Evolutionary conservation across 805 yeast genomes (phyloP).

Genomic region (Komagataella pseudopastoris): DNA sequence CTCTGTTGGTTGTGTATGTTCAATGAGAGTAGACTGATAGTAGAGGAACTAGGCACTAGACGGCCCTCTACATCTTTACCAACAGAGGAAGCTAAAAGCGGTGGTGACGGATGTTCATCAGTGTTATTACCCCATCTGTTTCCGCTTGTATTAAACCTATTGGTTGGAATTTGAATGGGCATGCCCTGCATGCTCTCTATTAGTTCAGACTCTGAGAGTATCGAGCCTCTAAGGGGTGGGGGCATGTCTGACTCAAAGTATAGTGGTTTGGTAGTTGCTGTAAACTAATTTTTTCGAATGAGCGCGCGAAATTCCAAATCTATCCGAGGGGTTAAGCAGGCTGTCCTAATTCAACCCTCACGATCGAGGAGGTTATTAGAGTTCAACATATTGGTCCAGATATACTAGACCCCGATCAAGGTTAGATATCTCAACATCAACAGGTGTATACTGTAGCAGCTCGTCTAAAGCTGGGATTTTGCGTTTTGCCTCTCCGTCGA

Average conservation of each 20-base stretch:
- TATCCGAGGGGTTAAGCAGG: not conserved
- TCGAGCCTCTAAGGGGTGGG: not conserved
- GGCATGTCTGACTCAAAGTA: not conserved
- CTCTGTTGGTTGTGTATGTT: slow-evolving; percentile 7
- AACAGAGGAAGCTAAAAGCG: slow-evolving; percentile 20
- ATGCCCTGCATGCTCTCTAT: not conserved
- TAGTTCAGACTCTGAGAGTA: not conserved
- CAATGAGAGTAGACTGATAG: slow-evolving; percentile 20
- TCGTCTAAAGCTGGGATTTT: slow-evolving; percentile 65
- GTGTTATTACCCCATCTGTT: not conserved
- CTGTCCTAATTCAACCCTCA: not conserved
- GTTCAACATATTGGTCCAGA: not conserved
- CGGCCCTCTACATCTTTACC: slow-evolving; percentile 18
- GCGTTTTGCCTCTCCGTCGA: slow-evolving; percentile 21
- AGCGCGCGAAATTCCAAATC: not conserved
- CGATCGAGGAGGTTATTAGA: not conserved
- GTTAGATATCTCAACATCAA: slow-evolving; percentile 52
- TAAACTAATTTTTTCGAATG: not conserved
- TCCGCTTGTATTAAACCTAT: not conserved
- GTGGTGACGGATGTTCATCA: slow-evolving; percentile 12
- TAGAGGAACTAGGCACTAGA: slow-evolving; percentile 21
- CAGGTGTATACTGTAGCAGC: slow-evolving; percentile 52
- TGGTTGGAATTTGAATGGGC: not conserved
- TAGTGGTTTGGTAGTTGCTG: not conserved
- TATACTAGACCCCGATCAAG: slow-evolving; percentile 52